A percentile compares a stretch with the other conserved stretches of the same genome.
phyloP scores from a whole-genome alignment of 208 protist species.

The Balamuthia mandrillaris region DNA sequence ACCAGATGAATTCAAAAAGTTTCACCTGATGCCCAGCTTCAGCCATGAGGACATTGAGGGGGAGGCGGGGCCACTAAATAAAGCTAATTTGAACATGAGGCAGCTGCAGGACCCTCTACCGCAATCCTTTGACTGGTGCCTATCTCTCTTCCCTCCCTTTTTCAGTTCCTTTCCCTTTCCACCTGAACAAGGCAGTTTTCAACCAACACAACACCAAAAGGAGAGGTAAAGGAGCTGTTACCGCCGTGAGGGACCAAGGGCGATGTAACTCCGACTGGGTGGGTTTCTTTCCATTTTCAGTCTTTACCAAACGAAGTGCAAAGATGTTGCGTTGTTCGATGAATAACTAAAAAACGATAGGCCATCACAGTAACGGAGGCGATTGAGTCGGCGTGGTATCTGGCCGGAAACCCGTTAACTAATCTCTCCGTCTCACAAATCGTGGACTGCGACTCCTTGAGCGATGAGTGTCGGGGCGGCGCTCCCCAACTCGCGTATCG shows the following conservation, averaged over 20 bases:
- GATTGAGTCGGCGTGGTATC: conserved; percentile 79
- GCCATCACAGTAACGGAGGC: conserved; percentile 85
- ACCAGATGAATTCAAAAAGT: no score
- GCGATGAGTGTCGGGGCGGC: conserved; percentile 83
- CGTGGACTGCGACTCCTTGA: conserved; percentile 85
- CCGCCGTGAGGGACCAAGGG: conserved; percentile 64
- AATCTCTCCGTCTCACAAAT: conserved; percentile 89
- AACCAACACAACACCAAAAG: no score
- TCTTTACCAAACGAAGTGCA: not conserved
- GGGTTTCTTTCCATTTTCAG: not conserved
- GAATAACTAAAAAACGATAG: conserved; percentile 67
- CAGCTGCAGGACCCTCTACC: no score
- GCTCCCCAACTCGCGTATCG: conserved; percentile 80
- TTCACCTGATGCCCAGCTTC: no score
- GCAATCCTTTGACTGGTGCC: no score
- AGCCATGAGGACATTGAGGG: no score
- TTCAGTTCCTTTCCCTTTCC: no score
- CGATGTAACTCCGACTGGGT: conserved; percentile 71
- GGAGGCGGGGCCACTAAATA: no score
- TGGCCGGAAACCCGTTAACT: conserved; percentile 66
- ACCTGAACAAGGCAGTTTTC: no score
- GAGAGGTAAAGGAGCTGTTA: conserved; percentile 57
- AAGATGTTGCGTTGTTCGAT: not conserved
- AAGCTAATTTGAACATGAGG: no score
- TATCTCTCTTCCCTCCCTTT: no score